Base-by-base conservation (phyloP, 2,329 filamentous ascomycete genomes). In the Fonsecaea pugnacius region DNA sequence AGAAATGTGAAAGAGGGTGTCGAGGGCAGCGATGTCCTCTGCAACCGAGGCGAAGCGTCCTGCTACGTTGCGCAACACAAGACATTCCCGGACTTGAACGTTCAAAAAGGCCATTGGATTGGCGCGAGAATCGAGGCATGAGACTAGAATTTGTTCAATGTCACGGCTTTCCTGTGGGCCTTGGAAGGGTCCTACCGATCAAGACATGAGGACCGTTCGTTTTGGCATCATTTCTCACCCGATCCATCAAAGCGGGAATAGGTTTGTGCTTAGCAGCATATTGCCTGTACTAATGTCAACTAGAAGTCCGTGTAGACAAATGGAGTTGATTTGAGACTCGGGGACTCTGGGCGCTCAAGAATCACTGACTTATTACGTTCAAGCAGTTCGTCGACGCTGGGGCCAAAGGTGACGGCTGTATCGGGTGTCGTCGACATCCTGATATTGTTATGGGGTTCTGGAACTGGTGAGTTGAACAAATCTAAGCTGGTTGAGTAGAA, bases 321-420 rank as follows among this genome's bases (percentile, higher is more conserved):
- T 1, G 10, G 24, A 35, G 48, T 5, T n/a, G 18, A 5, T 4
- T 21, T 21, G 51, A 53, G 32, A 10, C 8, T 8, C 8, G 18
- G 32, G 8, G 21, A 35, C n/a, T 53, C 12, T 12, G 4, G 18
- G 27, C 14, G 6, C 16, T 14, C 27, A 24, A 8, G 43, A 33
- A 30, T 38, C n/a, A 54, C 63, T 65, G 38, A 65, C 63, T 58
- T 65, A 46, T 65, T 65, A 6, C 63, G 63, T 33, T 65, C 43
- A 18, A 65, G 51, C 16, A 65, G 53, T 24, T 65, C 63, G n/a
- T 65, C 58, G 43, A 65, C 21, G 48, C 48, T 58, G 9, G 58
- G 53, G 2, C 30, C 27, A 36, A 6, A 18, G 16, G 33, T 27
- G 32, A 35, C 14, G 12, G 38, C 24, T 27, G 30, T 38, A 16